Evolutionary conservation across 139 green algal species (phyloP), one percentile per base, ranked within the genome.

Genomic region (Edaphochlamys debaryana): DNA sequence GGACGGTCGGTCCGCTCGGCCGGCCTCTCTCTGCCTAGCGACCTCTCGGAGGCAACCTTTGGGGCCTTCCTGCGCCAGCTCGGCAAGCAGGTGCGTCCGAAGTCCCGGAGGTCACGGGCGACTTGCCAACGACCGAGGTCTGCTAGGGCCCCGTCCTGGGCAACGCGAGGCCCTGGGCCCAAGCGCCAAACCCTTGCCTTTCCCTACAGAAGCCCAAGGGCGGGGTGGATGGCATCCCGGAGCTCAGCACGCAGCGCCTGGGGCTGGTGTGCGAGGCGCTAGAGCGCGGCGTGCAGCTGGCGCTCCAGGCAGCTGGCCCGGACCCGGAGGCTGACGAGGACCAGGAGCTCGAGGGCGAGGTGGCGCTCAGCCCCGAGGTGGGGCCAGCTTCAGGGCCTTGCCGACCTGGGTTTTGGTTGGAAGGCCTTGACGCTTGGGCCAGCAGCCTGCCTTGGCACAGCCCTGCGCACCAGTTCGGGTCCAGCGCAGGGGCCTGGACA

Each of bases 231-330:
- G 78, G 66, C 8, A 19, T 84, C 4, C 27, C 48, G 3, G 79
- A 86, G 27, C 37, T 88, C 7, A 79, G 82, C 0, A 36, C 67
- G 13, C 77, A 87, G 62, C 67, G 85, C 22, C 58, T 87, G 27
- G 5, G n/a, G 4, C 50, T 42, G 1, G 22, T 90, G 11, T 90
- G 67, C 68, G 17, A 40, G 15, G 79, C 79, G 19, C 66, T 92
- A 0, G 66, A 84, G n/a, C 64, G 52, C 3, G 40, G 83, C 17
- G 75, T 88, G 22, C 41, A 80, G 15, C 2, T 25, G 19, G 30
- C 45, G 13, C 0, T 67, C 25, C n/a, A 80, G 15, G 62, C 54
- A 38, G 29, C 37, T 17, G 54, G 23, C 1, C 29, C 40, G 4
- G 50, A 73, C 23, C n/a, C 40, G 2, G 69, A 73, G n/a, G 36